Percentiles rank a stretch among this genome's conserved stretches.
These are phyloP conservation scores for Rhynchospora tenuis DNA, from an alignment of 176 grass and related monocot genomes.

Conservation along the genomic window DNA sequence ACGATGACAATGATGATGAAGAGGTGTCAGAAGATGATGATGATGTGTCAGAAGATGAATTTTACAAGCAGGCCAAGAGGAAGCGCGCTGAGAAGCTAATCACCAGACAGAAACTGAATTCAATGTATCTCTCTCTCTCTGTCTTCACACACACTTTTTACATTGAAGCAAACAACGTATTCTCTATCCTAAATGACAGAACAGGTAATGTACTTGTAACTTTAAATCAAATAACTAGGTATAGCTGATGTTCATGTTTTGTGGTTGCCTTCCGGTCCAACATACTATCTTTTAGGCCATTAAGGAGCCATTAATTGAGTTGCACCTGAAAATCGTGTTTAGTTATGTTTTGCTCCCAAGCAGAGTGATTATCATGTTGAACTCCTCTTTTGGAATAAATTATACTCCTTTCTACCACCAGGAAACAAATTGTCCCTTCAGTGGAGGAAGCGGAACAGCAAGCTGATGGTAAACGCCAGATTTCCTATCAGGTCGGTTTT, in stretches of 20 bases:
- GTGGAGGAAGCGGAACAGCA: slow-evolving; percentile 42
- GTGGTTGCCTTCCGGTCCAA: background rate
- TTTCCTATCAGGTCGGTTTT: slow-evolving; percentile 68
- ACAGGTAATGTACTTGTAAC: background rate
- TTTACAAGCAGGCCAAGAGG: slow-evolving; percentile 73
- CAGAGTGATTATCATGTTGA: slow-evolving; percentile 1
- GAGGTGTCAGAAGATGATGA: slow-evolving; percentile 22
- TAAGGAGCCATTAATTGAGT: background rate
- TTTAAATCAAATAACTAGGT: background rate
- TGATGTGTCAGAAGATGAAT: slow-evolving; percentile 61
- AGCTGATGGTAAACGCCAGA: slow-evolving; percentile 85
- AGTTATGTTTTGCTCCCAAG: background rate
- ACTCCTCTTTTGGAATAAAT: slow-evolving; percentile 2
- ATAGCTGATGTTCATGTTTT: background rate
- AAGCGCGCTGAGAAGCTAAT: slow-evolving; percentile 42
- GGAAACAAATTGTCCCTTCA: slow-evolving; percentile 27
- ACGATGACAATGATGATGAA: slow-evolving; percentile 24
- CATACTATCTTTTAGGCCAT: background rate
- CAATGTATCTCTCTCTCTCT: slow-evolving; percentile 19
- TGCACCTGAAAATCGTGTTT: background rate
- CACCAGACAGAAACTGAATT: slow-evolving; percentile 50
- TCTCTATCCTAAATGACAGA: background rate
- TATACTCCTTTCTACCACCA: slow-evolving; percentile 11
- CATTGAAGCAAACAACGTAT: background rate
- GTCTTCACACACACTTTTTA: background rate